phyloP scores from a whole-genome alignment of 139 green algal species.

The Chlorella sorokiniana region DNA sequence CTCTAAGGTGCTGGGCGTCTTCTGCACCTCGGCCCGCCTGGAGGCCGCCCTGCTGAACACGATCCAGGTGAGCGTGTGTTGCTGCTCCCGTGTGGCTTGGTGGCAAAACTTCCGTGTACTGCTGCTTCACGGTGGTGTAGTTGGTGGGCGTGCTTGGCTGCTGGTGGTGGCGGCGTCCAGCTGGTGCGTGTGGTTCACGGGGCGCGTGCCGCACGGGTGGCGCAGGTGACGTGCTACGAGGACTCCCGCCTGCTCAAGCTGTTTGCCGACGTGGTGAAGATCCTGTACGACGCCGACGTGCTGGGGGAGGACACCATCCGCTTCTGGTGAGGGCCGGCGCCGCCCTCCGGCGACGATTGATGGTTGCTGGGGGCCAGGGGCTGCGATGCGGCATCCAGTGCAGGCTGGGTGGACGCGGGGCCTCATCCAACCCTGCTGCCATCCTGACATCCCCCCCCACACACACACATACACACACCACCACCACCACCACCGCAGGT shows the following conservation, averaged over 20 bases:
- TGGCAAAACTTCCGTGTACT: neutral
- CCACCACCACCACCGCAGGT: slow-evolving; percentile 60
- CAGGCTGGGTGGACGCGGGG: neutral
- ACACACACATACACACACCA: neutral
- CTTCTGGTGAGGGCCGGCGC: slow-evolving; percentile 64
- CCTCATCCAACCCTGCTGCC: neutral
- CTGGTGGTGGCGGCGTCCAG: too few species aligned
- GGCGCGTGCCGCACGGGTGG: too few species aligned
- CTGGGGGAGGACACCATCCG: slow-evolving; percentile 90
- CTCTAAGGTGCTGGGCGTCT: slow-evolving; percentile 74
- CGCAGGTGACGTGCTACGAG: slow-evolving; percentile 92
- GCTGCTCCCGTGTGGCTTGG: neutral
- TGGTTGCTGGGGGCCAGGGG: too few species aligned
- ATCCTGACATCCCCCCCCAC: neutral
- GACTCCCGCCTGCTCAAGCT: slow-evolving; percentile 93
- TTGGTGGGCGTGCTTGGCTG: neutral
- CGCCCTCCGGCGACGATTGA: too few species aligned
- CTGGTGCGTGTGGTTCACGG: too few species aligned
- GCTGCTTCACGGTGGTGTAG: neutral
- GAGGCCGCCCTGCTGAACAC: slow-evolving; percentile 70
- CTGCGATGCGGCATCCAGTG: neutral
- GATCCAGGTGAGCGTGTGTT: slow-evolving; percentile 31
- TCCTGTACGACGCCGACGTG: slow-evolving; percentile 92
- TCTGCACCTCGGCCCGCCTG: slow-evolving; percentile 69
- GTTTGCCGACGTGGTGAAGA: slow-evolving; percentile 86